Percentiles rank a stretch among this genome's conserved stretches.
Evolutionary conservation across 1,284 basidiomycete genomes (phyloP).

Genomic region (Sanghuangporus weigelae): DNA sequence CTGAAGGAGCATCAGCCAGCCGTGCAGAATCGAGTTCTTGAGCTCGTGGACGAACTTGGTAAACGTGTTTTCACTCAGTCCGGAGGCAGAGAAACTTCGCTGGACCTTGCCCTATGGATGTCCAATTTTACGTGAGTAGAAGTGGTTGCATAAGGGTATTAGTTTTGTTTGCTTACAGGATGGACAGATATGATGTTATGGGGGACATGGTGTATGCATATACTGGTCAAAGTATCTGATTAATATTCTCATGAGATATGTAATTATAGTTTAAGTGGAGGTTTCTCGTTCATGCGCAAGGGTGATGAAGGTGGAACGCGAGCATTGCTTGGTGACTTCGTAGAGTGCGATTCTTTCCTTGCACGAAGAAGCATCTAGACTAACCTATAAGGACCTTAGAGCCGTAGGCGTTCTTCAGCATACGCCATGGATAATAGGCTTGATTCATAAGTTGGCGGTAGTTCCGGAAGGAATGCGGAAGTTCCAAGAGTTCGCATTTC

Average conservation of each 20-base stretch:
- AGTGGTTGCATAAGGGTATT: background rate
- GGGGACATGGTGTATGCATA: slow-evolving; percentile 30
- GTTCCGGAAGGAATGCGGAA: background rate
- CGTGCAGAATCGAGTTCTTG: slow-evolving; percentile 27
- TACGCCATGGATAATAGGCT: slow-evolving; percentile 3
- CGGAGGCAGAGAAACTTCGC: background rate
- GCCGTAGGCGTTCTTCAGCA: slow-evolving; percentile 4
- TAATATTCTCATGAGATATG: background rate
- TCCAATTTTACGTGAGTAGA: slow-evolving; percentile 24
- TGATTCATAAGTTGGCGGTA: background rate
- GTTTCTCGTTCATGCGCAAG: slow-evolving; percentile 16
- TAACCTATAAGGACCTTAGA: background rate
- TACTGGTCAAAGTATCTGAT: background rate
- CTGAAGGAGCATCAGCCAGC: slow-evolving; percentile 35
- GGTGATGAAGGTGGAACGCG: slow-evolving; percentile 20
- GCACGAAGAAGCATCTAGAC: background rate
- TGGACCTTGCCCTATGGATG: slow-evolving; percentile 33
- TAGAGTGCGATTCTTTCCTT: slow-evolving; percentile 7
- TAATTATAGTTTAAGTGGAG: slow-evolving; percentile 24
- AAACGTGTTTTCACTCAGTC: slow-evolving; percentile 9
- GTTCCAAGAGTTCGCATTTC: slow-evolving; percentile 13
- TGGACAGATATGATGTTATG: slow-evolving; percentile 33
- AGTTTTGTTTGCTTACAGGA: background rate
- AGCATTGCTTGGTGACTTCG: slow-evolving; percentile 15
- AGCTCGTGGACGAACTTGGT: slow-evolving; percentile 30